These are phyloP conservation scores for Xanthoconium separans DNA, from an alignment of 1,284 basidiomycete species.

Conservation along the genomic window DNA sequence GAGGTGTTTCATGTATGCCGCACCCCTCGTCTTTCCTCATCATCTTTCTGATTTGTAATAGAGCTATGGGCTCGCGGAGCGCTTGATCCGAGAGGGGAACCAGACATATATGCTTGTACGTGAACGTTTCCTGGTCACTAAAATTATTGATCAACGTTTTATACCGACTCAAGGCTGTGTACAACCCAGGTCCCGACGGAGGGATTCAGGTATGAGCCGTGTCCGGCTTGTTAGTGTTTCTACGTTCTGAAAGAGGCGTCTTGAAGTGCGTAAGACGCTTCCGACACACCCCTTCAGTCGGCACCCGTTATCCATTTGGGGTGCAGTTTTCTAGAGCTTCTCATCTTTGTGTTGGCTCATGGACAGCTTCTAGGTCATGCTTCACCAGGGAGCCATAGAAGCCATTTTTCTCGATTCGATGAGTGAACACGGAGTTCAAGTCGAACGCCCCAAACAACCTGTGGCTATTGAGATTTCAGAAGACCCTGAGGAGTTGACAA, in stretches of 20 bases:
- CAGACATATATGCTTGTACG: conserved; percentile 65
- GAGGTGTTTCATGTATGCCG: conserved; percentile 67
- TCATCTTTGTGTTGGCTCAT: neutral
- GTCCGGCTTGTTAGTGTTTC: neutral
- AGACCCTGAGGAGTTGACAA: conserved; percentile 41
- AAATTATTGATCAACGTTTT: neutral
- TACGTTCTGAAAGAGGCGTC: neutral
- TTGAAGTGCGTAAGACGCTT: conserved; percentile 59
- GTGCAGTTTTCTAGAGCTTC: neutral
- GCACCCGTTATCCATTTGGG: conserved; percentile 21
- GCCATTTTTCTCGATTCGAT: conserved; percentile 67
- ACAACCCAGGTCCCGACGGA: conserved; percentile 60
- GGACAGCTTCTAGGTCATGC: conserved; percentile 37
- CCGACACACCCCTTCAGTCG: conserved; percentile 32
- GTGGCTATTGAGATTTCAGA: conserved; percentile 51
- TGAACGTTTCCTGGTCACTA: neutral
- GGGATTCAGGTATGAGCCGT: conserved; percentile 53
- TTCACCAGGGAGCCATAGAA: conserved; percentile 76
- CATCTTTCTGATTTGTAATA: conserved; percentile 24
- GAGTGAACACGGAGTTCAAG: conserved; percentile 46
- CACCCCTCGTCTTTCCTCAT: neutral
- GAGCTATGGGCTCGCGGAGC: conserved; percentile 74
- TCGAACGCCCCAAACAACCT: conserved; percentile 60
- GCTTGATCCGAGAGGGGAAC: conserved; percentile 59
- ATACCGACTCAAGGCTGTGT: conserved; percentile 53